Conservation (phyloP, 352 stramenopile genomes). For the Phytophthora chlamydospora region DNA sequence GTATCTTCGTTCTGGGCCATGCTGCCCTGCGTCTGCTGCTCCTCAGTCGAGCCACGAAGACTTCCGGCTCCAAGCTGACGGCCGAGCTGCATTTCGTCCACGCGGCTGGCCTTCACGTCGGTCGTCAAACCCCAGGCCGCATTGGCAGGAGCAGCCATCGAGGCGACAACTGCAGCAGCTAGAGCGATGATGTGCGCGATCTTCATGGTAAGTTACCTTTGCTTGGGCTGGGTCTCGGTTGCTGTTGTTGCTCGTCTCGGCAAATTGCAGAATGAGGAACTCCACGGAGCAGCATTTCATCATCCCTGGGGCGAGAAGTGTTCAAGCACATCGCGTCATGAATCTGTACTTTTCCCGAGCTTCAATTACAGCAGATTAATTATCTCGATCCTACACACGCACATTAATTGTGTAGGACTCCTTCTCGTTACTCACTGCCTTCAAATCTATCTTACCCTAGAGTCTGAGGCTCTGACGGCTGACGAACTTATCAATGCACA, state of each 20-base stretch:
- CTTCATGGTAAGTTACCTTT: conserved; percentile 29
- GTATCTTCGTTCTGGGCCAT: conserved; percentile 7
- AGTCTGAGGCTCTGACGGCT: conserved; percentile 1
- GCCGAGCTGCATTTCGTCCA: conserved; percentile 6
- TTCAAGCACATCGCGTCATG: conserved; percentile 5
- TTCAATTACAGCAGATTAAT: background rate
- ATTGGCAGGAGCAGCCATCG: conserved; percentile 10
- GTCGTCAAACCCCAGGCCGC: conserved; percentile 16
- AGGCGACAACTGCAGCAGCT: conserved; percentile 19
- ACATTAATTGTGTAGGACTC: background rate
- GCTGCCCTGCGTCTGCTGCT: conserved; percentile 2
- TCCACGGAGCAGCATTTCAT: too few relatives aligned
- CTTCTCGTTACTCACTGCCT: conserved; percentile 9
- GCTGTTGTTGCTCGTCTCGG: conserved; percentile 7
- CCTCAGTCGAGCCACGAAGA: conserved; percentile 15
- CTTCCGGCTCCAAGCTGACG: conserved; percentile 25
- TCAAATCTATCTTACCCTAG: conserved; percentile 5
- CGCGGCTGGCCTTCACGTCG: background rate
- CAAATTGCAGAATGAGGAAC: conserved; percentile 29
- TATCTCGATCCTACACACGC: conserved; percentile 1
- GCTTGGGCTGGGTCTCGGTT: background rate
- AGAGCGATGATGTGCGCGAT: conserved; percentile 34
- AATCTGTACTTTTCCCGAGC: conserved; percentile 2
- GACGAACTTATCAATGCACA: conserved; percentile 8
- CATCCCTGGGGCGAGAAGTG: background rate